phyloP scores from a whole-genome alignment of 192 early-diverging fungal genomes.

The Entomortierella parvispora region DNA sequence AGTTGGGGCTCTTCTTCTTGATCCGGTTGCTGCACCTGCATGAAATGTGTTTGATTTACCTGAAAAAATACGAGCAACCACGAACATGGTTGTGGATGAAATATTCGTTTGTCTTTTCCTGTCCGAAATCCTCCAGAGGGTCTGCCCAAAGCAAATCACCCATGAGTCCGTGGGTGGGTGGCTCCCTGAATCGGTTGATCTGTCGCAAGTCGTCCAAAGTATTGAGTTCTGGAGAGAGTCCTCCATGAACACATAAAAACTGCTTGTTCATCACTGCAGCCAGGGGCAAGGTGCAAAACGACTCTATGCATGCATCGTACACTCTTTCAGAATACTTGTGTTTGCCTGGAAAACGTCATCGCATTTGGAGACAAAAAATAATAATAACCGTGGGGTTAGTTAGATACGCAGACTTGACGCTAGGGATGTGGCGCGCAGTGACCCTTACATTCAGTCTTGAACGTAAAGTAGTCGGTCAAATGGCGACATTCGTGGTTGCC shows the following conservation, averaged over 20 bases:
- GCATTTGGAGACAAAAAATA: not conserved
- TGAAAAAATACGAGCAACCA: slow-evolving; percentile 95
- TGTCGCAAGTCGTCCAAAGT: slow-evolving; percentile 85
- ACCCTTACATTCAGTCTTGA: slow-evolving; percentile 89
- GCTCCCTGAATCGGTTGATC: slow-evolving; percentile 91
- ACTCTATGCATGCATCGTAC: slow-evolving; percentile 89
- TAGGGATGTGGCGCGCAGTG: not conserved
- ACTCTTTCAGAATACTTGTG: slow-evolving; percentile 94
- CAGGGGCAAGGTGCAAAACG: slow-evolving; percentile 89
- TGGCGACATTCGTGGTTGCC: slow-evolving; percentile 97
- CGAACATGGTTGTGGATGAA: slow-evolving; percentile 94
- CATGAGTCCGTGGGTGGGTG: slow-evolving; percentile 93
- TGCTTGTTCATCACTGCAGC: slow-evolving; percentile 94
- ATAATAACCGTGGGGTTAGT: too few species aligned
- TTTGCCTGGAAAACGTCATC: slow-evolving; percentile 70
- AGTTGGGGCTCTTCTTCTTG: too few species aligned
- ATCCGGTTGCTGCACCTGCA: too few species aligned
- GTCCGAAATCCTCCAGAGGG: slow-evolving; percentile 95
- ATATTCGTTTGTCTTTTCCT: slow-evolving; percentile 85
- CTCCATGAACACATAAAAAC: slow-evolving; percentile 95
- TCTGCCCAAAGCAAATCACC: slow-evolving; percentile 95
- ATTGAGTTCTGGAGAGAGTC: slow-evolving; percentile 90
- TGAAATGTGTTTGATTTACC: too few species aligned
- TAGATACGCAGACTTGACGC: too few species aligned
- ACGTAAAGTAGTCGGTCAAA: slow-evolving; percentile 96